Percentiles rank a stretch among this genome's conserved stretches.
Evolutionary conservation across 257 asterid species (phyloP).

Genomic region (Primulina huaijiensis): DNA sequence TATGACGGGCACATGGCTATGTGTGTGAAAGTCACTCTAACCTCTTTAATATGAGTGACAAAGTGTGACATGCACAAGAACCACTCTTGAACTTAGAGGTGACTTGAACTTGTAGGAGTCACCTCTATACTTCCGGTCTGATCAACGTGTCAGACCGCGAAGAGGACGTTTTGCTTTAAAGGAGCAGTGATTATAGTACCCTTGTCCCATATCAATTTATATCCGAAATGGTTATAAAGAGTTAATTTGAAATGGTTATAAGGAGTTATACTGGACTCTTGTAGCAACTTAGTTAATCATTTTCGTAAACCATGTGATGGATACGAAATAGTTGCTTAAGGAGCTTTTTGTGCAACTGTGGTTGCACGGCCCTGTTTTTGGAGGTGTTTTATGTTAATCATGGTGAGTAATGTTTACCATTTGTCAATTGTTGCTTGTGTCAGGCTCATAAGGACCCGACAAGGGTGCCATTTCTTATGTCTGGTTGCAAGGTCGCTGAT

Average conservation of each 20-base stretch:
- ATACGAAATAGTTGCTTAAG: background rate
- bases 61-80: background rate
- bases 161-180: background rate
- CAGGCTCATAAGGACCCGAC: conserved; percentile 84
- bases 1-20: too few relatives aligned
- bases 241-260: background rate
- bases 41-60: too few relatives aligned
- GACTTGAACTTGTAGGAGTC: background rate
- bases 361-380: background rate
- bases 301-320: background rate
- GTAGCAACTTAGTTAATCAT: background rate
- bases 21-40: too few relatives aligned
- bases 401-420: background rate
- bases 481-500: conserved; percentile 98
- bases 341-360: background rate
- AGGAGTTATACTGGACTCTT: background rate
- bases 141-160: background rate
- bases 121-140: too few relatives aligned
- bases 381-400: background rate
- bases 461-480: conserved; percentile 80
- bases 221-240: too few relatives aligned
- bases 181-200: background rate
- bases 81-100: background rate
- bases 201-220: background rate
- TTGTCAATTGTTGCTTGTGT: conserved; percentile 7